Evolutionary conservation across 805 yeast species (phyloP), one percentile per base, ranked within the genome.

Genomic region (Naumovozyma dairenensis): DNA sequence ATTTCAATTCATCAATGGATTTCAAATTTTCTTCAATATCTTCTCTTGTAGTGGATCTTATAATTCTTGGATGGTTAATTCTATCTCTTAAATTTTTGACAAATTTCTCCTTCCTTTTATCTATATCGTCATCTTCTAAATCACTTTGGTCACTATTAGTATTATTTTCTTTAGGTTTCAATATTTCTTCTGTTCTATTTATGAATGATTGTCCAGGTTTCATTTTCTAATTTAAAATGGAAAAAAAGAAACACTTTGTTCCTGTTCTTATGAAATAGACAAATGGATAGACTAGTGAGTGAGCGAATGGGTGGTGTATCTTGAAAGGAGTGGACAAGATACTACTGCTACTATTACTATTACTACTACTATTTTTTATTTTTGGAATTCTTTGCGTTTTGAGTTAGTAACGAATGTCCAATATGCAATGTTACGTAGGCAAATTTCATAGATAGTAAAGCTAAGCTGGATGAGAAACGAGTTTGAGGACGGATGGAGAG

Each of bases 1-100:
- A 80, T 62, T 85, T 84, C 45, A 87, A 59, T 50, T 82, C 92
- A 43, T 80, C 86, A 16, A 80, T 76, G 31, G 76, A 61, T 35
- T 77, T 62, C 32, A 40, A 56, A 8, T 80, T 67, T 48, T 76
- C 82, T 36, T 66, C 69, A 3, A 62, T 21, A 10, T 24, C 13
- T 12, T 24, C 26, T 12, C n/a, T 12, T 24, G 26, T 24, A 5
- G 26, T 24, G 33, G 75, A 61, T 37, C 77, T 61, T 34, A 57
- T n/a, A 79, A 67, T 48, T 74, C 81, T 35, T 65, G 67, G 4
- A 61, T 28, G 14, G 13, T 28, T 28, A 16, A 28, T 28, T 17
- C 20, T 15, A 17, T 15, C 19, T 13, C 17, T 13, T 17, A 15
- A 28, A 16, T 12, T 5, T 17, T 8, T 16, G 9, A 28, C 6